Conservation (phyloP, 2,329 filamentous ascomycete species). For the Neobulgaria alba region DNA sequence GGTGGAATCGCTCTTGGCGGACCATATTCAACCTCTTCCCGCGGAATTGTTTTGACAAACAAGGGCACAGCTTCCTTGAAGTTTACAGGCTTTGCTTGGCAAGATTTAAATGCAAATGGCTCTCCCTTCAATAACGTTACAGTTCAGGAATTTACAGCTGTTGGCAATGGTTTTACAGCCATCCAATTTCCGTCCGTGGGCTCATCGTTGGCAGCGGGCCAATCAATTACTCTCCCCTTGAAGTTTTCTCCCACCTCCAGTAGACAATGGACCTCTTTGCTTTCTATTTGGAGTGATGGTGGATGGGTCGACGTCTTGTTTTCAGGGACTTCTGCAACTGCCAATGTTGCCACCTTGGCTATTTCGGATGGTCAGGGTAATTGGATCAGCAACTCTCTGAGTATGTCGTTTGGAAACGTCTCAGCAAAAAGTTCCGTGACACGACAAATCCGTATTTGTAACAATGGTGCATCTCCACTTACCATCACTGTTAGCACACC, state of each 20-base stretch:
- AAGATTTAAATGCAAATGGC: too few species aligned
- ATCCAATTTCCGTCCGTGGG: constrained; percentile 3
- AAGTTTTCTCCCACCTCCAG: neutral
- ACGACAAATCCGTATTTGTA: too few species aligned
- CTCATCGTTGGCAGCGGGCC: constrained; percentile 3
- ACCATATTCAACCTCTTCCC: constrained; percentile 5
- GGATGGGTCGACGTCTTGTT: constrained; percentile 3
- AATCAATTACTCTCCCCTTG: constrained; percentile 3
- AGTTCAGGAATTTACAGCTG: too few species aligned
- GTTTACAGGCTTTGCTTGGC: constrained; percentile 9
- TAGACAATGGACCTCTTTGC: neutral
- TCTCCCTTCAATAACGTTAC: too few species aligned
- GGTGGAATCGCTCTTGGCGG: constrained; percentile 28
- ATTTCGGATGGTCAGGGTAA: too few species aligned
- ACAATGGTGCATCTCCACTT: too few species aligned
- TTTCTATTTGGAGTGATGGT: constrained; percentile 5
- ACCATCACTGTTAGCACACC: too few species aligned
- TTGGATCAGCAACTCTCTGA: too few species aligned
- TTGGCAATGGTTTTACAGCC: constrained; percentile 6
- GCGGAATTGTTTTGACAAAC: constrained; percentile 8
- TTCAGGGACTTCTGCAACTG: neutral
- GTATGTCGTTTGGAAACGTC: too few species aligned
- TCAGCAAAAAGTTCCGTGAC: too few species aligned
- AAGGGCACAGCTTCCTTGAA: constrained; percentile 7
- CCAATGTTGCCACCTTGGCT: too few species aligned